Evolutionary conservation across 306 rosid species (phyloP).

Genomic region (Biancaea sappan): DNA sequence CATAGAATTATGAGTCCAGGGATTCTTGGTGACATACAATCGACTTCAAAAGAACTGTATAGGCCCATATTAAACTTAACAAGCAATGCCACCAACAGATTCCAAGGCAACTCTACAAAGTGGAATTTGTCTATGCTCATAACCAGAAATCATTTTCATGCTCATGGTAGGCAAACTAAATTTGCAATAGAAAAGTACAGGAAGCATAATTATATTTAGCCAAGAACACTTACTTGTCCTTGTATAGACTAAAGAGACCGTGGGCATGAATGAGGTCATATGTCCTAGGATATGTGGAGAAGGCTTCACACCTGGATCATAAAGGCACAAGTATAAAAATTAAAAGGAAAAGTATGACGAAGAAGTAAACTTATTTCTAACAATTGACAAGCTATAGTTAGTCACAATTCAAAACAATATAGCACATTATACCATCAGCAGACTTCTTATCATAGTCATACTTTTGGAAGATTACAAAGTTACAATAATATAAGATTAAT

Average conservation of each 20-base stretch:
- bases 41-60: not conserved
- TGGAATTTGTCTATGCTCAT: not conserved
- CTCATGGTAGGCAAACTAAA: constrained; percentile 2
- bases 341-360: not conserved
- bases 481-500: not conserved
- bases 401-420: not conserved
- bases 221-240: constrained; percentile 39
- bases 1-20: not conserved
- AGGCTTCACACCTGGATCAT: constrained; percentile 41
- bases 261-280: constrained; percentile 46
- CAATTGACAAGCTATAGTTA: not conserved
- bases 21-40: not conserved
- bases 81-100: constrained; percentile 3
- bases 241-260: constrained; percentile 42
- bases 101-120: constrained; percentile 1
- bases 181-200: not conserved
- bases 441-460: constrained; percentile 2
- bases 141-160: not conserved
- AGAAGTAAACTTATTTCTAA: not conserved
- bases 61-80: not conserved
- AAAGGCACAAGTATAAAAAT: constrained; percentile 2
- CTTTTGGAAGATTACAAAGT: not conserved
- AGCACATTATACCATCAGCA: not conserved
- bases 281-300: constrained; percentile 47
- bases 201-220: constrained; percentile 5